A percentile compares a stretch with the other conserved stretches of the same genome.
phyloP scores from a whole-genome alignment of 148 eudicot genomes.

The Diospyros lotus region DNA sequence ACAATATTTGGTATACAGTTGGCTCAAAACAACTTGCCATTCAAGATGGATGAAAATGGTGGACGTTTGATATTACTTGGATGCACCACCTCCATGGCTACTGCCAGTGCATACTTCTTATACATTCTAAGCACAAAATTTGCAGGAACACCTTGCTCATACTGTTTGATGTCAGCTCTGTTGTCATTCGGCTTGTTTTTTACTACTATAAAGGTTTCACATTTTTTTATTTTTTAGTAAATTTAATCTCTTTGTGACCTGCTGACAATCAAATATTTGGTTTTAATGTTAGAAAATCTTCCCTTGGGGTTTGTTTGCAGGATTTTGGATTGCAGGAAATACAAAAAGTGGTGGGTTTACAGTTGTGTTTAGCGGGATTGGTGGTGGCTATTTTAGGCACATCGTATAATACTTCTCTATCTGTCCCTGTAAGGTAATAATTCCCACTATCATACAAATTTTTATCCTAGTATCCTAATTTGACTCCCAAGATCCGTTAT shows the following conservation, averaged over 20 bases:
- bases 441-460: not conserved
- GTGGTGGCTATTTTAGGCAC: conserved; percentile 49
- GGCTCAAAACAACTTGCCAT: conserved; percentile 47
- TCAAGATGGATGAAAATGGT: conserved; percentile 45
- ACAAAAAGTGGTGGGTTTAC: conserved; percentile 46
- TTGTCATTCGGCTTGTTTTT: conserved; percentile 79
- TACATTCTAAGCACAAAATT: conserved; percentile 65
- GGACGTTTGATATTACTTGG: conserved; percentile 64
- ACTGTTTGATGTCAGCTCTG: conserved; percentile 67
- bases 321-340: conserved; percentile 53
- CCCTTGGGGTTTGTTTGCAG: conserved; percentile 32
- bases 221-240: not conserved
- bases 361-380: conserved; percentile 53
- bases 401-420: conserved; percentile 44
- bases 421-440: conserved; percentile 46
- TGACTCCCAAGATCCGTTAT: not conserved
- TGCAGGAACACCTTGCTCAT: conserved; percentile 68
- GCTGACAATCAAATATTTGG: not conserved
- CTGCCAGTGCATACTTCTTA: conserved; percentile 84
- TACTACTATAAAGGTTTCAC: conserved; percentile 56
- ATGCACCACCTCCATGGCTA: conserved; percentile 78
- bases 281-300: not conserved
- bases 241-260: not conserved
- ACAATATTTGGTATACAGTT: conserved; percentile 57
- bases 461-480: not conserved